Percentiles rank a stretch among this genome's conserved stretches.
phyloP scores from a whole-genome alignment of 768 basidiomycete species.

The Clavulina sp. region DNA sequence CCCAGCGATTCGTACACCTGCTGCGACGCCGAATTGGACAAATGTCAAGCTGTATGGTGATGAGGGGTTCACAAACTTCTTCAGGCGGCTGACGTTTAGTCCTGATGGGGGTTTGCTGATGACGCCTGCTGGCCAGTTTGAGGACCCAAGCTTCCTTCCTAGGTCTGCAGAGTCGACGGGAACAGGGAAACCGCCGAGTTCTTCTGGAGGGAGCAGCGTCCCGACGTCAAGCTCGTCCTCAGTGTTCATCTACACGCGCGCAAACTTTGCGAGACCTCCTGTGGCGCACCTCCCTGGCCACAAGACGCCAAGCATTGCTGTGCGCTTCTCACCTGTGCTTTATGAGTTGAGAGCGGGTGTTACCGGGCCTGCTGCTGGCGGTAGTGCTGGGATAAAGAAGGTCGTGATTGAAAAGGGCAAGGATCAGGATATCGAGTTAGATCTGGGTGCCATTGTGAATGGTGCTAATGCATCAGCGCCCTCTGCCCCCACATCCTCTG shows the following conservation, averaged over 20 bases:
- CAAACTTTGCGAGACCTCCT: slow-evolving; percentile 83
- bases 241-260: slow-evolving; percentile 91
- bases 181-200: slow-evolving; percentile 11
- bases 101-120: slow-evolving; percentile 86
- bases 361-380: slow-evolving; percentile 14
- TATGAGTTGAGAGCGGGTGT: slow-evolving; percentile 71
- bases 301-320: slow-evolving; percentile 87
- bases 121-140: slow-evolving; percentile 94
- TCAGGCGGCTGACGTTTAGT: slow-evolving; percentile 82
- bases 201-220: slow-evolving; percentile 18
- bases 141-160: slow-evolving; percentile 58
- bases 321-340: slow-evolving; percentile 81
- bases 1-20: slow-evolving; percentile 67
- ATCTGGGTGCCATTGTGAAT: slow-evolving; percentile 29
- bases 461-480: slow-evolving; percentile 18
- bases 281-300: slow-evolving; percentile 92
- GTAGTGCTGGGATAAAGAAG: slow-evolving; percentile 29
- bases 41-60: slow-evolving; percentile 82
- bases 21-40: slow-evolving; percentile 28
- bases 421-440: slow-evolving; percentile 43
- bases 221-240: slow-evolving; percentile 40
- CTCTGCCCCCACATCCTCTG: slow-evolving; percentile 15
- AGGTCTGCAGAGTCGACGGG: slow-evolving; percentile 19
- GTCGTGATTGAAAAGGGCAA: slow-evolving; percentile 49
- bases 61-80: slow-evolving; percentile 90